phyloP scores from a whole-genome alignment of 148 eudicot genomes.

The Polygonum maritimum region DNA sequence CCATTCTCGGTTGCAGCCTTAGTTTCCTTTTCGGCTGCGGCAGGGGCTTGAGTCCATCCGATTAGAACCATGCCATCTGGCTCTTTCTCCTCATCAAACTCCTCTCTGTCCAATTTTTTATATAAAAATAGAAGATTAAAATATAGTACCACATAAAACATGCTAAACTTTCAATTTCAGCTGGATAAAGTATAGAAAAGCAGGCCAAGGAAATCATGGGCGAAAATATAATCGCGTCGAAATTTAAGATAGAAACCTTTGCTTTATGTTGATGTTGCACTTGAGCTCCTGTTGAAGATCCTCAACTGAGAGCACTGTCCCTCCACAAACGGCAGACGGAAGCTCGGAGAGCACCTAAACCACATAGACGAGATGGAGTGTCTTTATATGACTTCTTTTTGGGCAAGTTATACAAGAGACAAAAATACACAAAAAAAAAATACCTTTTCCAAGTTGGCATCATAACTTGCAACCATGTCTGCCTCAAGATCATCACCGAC shows the following conservation, averaged over 20 bases:
- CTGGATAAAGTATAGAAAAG: not conserved
- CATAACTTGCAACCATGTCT: constrained; percentile 61
- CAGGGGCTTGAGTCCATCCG: constrained; percentile 64
- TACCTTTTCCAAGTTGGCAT: constrained; percentile 94
- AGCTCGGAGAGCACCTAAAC: constrained; percentile 73
- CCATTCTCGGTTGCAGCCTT: constrained; percentile 37
- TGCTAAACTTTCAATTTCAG: not conserved
- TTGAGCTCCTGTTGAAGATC: constrained; percentile 77
- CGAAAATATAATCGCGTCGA: not conserved
- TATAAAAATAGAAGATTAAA: not conserved
- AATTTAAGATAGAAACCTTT: constrained; percentile 48
- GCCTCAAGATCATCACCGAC: constrained; percentile 96
- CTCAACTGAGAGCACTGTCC: constrained; percentile 68
- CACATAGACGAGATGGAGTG: not conserved
- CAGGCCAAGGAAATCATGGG: not conserved
- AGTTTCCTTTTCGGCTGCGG: constrained; percentile 34
- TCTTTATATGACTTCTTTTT: not conserved
- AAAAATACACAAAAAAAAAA: not conserved
- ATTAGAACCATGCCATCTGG: constrained; percentile 93
- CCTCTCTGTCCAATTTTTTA: constrained; percentile 44
- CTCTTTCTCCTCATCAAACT: constrained; percentile 94
- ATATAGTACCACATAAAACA: not conserved
- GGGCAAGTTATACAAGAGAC: not conserved
- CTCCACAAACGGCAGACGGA: constrained; percentile 73
- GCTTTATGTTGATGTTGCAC: constrained; percentile 78